Conservation (phyloP, 345 rosid genomes). For the Melaleuca alternifolia region DNA sequence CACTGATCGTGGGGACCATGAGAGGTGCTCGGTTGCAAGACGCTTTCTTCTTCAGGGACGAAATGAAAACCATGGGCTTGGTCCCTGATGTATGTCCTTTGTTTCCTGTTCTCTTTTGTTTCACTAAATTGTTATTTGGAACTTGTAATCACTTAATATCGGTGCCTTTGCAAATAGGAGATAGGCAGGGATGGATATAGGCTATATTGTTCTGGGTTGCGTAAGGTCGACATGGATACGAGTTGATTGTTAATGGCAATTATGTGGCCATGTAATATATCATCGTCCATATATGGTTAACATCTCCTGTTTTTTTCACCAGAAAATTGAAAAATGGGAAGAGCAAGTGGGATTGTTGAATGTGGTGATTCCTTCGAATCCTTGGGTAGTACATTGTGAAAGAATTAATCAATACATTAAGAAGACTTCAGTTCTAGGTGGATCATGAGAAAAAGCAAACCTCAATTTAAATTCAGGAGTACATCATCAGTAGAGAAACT, state of each 20-base stretch:
- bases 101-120: neutral
- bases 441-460: neutral
- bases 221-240: neutral
- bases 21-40: conserved; percentile 79
- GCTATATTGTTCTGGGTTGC: neutral
- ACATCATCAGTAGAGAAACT: neutral
- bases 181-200: neutral
- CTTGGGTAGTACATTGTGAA: neutral
- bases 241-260: neutral
- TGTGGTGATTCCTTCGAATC: neutral
- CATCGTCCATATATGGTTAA: neutral
- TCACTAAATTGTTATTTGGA: neutral
- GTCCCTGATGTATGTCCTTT: conserved; percentile 64
- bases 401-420: neutral
- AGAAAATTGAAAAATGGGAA: neutral
- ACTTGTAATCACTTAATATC: neutral
- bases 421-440: neutral
- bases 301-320: neutral
- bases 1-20: conserved; percentile 79
- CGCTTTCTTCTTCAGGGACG: conserved; percentile 72
- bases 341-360: neutral
- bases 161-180: neutral
- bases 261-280: neutral
- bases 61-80: conserved; percentile 86
- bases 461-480: neutral